Evolutionary conservation across 108 stramenopile species (phyloP).

Genomic region (Stephanodiscus minutulus): DNA sequence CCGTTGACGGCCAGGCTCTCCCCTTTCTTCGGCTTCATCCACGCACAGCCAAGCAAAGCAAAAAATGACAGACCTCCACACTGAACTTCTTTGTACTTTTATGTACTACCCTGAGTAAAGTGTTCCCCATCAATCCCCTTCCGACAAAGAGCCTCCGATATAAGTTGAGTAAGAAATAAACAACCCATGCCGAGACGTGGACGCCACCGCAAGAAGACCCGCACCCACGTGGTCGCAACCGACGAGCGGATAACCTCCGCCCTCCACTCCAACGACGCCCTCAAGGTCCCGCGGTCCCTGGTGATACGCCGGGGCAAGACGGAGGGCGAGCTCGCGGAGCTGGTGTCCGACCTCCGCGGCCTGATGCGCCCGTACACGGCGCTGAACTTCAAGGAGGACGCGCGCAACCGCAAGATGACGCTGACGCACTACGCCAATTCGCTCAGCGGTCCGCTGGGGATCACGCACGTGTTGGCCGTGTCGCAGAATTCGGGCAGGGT

Average conservation of each 20-base stretch:
- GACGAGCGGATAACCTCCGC: slow-evolving; percentile 49
- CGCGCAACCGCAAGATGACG: slow-evolving; percentile 80
- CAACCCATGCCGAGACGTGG: slow-evolving; percentile 70
- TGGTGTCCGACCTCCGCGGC: slow-evolving; percentile 89
- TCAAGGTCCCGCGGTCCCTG: slow-evolving; percentile 77
- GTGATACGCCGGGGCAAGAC: slow-evolving; percentile 84
- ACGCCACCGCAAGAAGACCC: slow-evolving; percentile 79
- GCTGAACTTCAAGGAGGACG: slow-evolving; percentile 87
- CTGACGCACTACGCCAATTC: slow-evolving; percentile 71
- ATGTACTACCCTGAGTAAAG: no score
- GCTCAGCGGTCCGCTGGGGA: slow-evolving; percentile 84
- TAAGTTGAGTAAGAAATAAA: not conserved
- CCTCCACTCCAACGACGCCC: slow-evolving; percentile 49
- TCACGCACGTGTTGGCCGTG: slow-evolving; percentile 93
- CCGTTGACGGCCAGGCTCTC: no score
- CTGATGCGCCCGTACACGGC: slow-evolving; percentile 98
- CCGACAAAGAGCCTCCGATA: not conserved
- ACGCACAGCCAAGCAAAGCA: no score
- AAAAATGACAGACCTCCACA: no score
- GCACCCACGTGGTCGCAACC: slow-evolving; percentile 80
- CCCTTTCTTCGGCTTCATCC: no score
- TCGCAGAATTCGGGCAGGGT: slow-evolving; percentile 86
- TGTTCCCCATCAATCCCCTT: no score
- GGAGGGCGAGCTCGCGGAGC: slow-evolving; percentile 75
- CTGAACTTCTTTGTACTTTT: no score